Conservation (phyloP, 1,284 basidiomycete species). For the Leccinum pallidistipes region DNA sequence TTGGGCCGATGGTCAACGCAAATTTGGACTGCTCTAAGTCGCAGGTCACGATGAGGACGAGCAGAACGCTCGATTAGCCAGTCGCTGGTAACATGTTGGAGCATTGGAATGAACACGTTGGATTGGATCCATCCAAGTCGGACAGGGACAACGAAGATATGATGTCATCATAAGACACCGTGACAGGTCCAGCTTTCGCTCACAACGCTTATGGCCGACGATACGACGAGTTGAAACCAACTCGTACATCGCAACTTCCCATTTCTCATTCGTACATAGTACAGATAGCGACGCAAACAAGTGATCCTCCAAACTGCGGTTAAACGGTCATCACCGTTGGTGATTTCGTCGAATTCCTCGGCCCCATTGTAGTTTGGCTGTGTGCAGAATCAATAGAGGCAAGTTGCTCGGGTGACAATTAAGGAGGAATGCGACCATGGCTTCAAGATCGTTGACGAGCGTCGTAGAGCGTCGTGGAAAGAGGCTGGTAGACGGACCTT, state of each 20-base stretch:
- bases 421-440: conserved; percentile 19
- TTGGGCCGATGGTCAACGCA: too few species aligned
- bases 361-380: background rate
- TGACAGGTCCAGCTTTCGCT: too few species aligned
- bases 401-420: conserved; percentile 24
- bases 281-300: conserved; percentile 45
- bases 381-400: conserved; percentile 14
- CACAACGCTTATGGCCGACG: too few species aligned
- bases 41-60: too few species aligned
- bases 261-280: conserved; percentile 2
- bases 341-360: background rate
- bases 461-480: conserved; percentile 35
- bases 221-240: background rate
- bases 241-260: background rate
- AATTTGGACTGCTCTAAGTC: too few species aligned
- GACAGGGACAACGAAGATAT: too few species aligned
- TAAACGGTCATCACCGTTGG: conserved; percentile 14
- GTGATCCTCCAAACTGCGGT: conserved; percentile 29
- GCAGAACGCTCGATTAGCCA: too few species aligned
- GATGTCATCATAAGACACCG: too few species aligned
- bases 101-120: too few species aligned
- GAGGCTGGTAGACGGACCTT: conserved; percentile 45
- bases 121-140: too few species aligned
- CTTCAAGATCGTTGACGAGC: conserved; percentile 50
- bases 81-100: too few species aligned